Conservation (phyloP, 2,329 filamentous ascomycete genomes). For the Fusarium xyrophilum region DNA sequence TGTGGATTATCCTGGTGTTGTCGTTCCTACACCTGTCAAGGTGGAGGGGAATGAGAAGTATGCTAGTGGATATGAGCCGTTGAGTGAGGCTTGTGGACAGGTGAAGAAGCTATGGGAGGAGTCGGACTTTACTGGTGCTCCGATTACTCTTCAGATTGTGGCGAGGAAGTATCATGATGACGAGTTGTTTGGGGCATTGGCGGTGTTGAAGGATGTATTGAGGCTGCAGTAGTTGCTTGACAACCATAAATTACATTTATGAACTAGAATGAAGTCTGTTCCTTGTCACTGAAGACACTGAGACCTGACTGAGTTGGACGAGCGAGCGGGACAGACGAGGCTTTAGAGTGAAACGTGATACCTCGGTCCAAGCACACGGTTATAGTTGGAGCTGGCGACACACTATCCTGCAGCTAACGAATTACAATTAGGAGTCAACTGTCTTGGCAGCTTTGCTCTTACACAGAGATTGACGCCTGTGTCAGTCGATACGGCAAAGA, state of each 20-base stretch:
- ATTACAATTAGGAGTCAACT: conserved; percentile 52
- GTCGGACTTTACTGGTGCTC: background rate
- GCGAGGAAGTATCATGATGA: conserved; percentile 6
- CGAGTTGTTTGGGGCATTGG: background rate
- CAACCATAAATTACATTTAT: rapidly evolving
- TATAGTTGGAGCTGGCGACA: background rate
- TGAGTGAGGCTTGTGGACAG: background rate
- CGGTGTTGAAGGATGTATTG: background rate
- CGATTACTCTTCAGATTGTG: conserved; percentile 6
- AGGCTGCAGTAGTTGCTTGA: background rate
- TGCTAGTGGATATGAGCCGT: background rate
- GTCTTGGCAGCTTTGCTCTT: conserved; percentile 50
- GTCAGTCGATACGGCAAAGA: conserved; percentile 44
- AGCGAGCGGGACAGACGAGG: no score
- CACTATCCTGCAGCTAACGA: conserved; percentile 10
- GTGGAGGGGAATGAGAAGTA: conserved; percentile 14
- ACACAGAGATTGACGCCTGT: conserved; percentile 49
- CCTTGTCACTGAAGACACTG: rapidly evolving
- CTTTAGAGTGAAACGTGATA: background rate
- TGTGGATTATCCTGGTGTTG: conserved; percentile 66
- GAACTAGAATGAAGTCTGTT: rapidly evolving
- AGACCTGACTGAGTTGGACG: background rate
- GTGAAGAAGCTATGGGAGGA: background rate
- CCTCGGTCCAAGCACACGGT: background rate
- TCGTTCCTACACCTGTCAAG: conserved; percentile 58